phyloP scores from a whole-genome alignment of 257 asterid species.

The Voacanga thouarsii region DNA sequence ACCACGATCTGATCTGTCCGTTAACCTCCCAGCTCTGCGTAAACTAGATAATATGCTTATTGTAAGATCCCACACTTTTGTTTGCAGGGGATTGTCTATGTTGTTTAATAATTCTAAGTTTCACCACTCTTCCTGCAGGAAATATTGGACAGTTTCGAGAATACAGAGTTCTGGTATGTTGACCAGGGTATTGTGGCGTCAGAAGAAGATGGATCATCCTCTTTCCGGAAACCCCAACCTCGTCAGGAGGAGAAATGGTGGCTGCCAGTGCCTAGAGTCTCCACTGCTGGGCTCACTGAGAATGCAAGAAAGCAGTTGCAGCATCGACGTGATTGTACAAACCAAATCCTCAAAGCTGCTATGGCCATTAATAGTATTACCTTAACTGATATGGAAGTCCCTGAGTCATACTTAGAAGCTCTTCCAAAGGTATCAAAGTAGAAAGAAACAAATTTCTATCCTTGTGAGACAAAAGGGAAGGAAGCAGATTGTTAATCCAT shows the following conservation, averaged over 20 bases:
- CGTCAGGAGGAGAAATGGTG: slow-evolving; percentile 84
- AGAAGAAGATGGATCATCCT: slow-evolving; percentile 52
- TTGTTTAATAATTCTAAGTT: slow-evolving; percentile 5
- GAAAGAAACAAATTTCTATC: background rate
- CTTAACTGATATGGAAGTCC: slow-evolving; percentile 74
- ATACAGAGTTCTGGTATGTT: slow-evolving; percentile 76
- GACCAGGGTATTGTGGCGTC: slow-evolving; percentile 58
- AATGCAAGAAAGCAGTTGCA: slow-evolving; percentile 57
- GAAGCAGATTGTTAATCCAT: background rate
- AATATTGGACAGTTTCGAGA: slow-evolving; percentile 57
- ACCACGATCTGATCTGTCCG: slow-evolving; percentile 62
- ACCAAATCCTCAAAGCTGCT: slow-evolving; percentile 85
- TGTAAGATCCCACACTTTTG: slow-evolving; percentile 39
- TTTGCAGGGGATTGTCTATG: background rate
- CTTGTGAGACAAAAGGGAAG: background rate
- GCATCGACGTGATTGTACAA: slow-evolving; percentile 62
- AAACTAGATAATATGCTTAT: slow-evolving; percentile 81
- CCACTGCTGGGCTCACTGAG: slow-evolving; percentile 60
- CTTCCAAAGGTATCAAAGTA: slow-evolving; percentile 64
- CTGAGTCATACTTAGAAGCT: slow-evolving; percentile 56
- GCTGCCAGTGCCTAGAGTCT: slow-evolving; percentile 83
- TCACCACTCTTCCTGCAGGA: slow-evolving; percentile 36
- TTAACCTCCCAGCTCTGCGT: slow-evolving; percentile 80
- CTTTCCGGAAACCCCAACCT: slow-evolving; percentile 49
- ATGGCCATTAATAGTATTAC: slow-evolving; percentile 71